A percentile compares a stretch with the other conserved stretches of the same genome.
Evolutionary conservation across 2,329 filamentous ascomycete species (phyloP).

Genomic region (Dothistroma pini): DNA sequence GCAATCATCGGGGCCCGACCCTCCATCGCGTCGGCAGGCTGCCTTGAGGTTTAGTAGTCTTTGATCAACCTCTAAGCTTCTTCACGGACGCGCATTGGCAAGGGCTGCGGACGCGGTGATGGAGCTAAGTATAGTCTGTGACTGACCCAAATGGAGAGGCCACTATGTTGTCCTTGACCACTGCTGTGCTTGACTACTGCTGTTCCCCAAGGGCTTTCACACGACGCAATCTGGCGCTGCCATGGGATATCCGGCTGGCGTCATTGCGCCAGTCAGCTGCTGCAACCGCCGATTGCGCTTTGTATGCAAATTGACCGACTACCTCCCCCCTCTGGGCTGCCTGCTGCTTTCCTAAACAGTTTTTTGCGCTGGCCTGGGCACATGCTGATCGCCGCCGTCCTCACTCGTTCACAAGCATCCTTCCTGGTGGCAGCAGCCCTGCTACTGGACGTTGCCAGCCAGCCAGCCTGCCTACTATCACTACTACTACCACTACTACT

Average conservation of each 20-base stretch:
- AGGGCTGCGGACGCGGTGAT: conserved; percentile 15
- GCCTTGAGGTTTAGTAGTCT: conserved; percentile 11
- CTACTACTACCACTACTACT: no score
- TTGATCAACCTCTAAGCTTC: conserved; percentile 22
- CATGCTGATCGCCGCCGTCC: conserved; percentile 22
- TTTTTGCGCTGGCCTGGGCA: conserved; percentile 15
- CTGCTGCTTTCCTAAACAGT: conserved; percentile 10
- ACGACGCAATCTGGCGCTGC: conserved; percentile 34
- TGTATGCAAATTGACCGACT: conserved; percentile 13
- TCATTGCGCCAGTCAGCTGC: conserved; percentile 24
- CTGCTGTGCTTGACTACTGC: conserved; percentile 17
- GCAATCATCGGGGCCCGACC: conserved; percentile 6
- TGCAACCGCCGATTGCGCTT: conserved; percentile 19
- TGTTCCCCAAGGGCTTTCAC: conserved; percentile 25
- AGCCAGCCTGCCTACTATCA: no score
- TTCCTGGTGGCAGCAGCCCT: conserved; percentile 2
- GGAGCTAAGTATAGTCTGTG: conserved; percentile 26
- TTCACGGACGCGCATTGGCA: conserved; percentile 11
- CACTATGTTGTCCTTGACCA: conserved; percentile 21
- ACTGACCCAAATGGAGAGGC: conserved; percentile 15
- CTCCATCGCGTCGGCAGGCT: conserved; percentile 7
- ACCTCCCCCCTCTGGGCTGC: conserved; percentile 8
- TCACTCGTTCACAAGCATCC: conserved; percentile 16
- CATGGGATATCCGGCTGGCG: conserved; percentile 30
- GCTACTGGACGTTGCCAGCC: neutral